Evolutionary conservation across 2,329 filamentous ascomycete species (phyloP), one percentile per base, ranked within the genome.

Genomic region (Arthrobotrys pseudoclavata): DNA sequence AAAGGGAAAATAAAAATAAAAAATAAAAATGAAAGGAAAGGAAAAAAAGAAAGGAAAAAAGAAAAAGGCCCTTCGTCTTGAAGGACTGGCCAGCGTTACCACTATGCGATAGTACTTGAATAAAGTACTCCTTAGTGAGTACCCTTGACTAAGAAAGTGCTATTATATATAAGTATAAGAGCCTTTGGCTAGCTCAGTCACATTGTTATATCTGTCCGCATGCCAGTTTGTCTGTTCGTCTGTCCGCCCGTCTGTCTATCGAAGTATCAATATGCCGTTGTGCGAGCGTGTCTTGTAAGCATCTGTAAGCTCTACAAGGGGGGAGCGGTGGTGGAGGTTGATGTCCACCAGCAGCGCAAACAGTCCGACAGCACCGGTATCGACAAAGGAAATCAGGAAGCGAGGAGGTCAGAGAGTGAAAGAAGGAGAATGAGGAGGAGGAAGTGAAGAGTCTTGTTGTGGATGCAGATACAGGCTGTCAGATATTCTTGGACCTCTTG

Each of bases 221-320:
- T 34, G 31, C 7, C 31, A 34, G 31, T 52, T 7, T 26, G 24
- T 26, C 48, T 31, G 24, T 53, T 22, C 15, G 13, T 42, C 45
- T 48, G 20, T 24, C 45, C 45, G 13, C 15, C 42, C 42, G 34
- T 37, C n/a, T 20, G 52, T 37, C 29, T 15, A 29, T 9, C 3
- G 18, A 60, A 60, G 55, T 60, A 40, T 42, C 26, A 60, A 60
- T 60, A 60, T 42, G 20, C 34, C 55, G 55, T 42, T n/a, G 34
- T 60, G 34, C 34, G 55, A 60, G 34, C 55, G 55, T 60, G 55
- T 60, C 55, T 18, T 60, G 62, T 50, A 52, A 67, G 62, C 47
- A 67, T 53, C 48, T 29, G 63, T 53, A 40, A 55, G 48, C 64
- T 69, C 64, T 69, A 52, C 64, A 69, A 69, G 64, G 64, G 64